These are phyloP conservation scores for Auricularia sp. DNA, from an alignment of 768 basidiomycete species.

Conservation along the genomic window DNA sequence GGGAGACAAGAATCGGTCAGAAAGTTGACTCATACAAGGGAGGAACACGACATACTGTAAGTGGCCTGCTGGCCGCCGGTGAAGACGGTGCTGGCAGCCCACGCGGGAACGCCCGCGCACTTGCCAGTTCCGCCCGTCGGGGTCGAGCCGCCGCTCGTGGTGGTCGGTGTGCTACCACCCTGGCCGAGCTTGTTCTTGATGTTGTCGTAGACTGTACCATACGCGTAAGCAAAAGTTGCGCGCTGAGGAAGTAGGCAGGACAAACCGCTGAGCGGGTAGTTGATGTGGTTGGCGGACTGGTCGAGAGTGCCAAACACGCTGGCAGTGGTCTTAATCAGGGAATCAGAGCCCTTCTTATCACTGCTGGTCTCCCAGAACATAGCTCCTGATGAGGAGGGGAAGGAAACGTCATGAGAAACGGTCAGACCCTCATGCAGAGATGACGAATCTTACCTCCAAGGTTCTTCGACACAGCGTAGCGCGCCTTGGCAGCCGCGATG, in stretches of 20 bases:
- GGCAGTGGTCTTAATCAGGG: constrained; percentile 44
- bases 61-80: constrained; percentile 35
- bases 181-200: constrained; percentile 16
- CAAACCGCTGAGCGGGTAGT: constrained; percentile 8
- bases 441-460: constrained; percentile 24
- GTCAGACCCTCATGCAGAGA: neutral
- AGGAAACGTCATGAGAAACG: too few relatives aligned
- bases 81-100: constrained; percentile 39
- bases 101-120: constrained; percentile 36
- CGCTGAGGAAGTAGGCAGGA: constrained; percentile 8
- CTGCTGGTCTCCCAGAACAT: constrained; percentile 68
- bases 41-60: constrained; percentile 30
- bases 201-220: constrained; percentile 11
- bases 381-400: constrained; percentile 25
- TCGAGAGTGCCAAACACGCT: constrained; percentile 45
- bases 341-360: constrained; percentile 47
- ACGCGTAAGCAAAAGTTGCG: constrained; percentile 5
- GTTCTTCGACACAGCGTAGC: constrained; percentile 50
- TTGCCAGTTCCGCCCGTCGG: constrained; percentile 2
- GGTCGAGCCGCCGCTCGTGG: constrained; percentile 19
- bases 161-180: constrained; percentile 14
- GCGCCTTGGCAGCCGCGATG: constrained; percentile 54
- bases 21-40: neutral
- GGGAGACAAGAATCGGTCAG: too few relatives aligned
- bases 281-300: constrained; percentile 54